A percentile compares a stretch with the other conserved stretches of the same genome.
Evolutionary conservation across 2,329 filamentous ascomycete species (phyloP).

Genomic region (Colletotrichum scovillei): DNA sequence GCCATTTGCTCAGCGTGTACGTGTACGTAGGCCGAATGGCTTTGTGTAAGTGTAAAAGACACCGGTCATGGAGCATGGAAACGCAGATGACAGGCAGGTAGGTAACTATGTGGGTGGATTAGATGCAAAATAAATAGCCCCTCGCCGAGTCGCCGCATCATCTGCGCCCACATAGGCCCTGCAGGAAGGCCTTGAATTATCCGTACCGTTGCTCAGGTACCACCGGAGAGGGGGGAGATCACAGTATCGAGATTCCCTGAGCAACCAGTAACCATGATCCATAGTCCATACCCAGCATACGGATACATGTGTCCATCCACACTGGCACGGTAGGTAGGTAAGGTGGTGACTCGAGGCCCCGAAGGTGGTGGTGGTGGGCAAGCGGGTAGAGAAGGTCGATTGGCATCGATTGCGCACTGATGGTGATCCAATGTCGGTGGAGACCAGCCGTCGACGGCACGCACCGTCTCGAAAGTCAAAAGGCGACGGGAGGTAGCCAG

Average conservation of each 20-base stretch:
- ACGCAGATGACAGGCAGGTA: neutral
- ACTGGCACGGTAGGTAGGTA: neutral
- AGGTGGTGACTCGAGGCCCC: neutral
- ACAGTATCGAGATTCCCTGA: constrained; percentile 10
- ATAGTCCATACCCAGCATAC: neutral
- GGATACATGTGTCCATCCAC: neutral
- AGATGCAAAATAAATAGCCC: constrained; percentile 4
- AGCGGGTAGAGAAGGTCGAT: neutral
- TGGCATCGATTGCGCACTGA: constrained; percentile 25
- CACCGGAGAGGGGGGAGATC: neutral
- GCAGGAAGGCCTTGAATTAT: constrained; percentile 12
- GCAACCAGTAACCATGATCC: constrained; percentile 16
- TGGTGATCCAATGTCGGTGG: constrained; percentile 26
- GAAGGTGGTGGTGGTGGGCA: neutral
- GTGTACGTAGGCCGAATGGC: neutral
- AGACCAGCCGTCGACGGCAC: constrained; percentile 31
- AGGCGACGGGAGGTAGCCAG: constrained; percentile 25
- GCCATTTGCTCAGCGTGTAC: neutral
- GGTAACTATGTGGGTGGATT: neutral
- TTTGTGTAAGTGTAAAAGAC: neutral
- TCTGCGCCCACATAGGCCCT: constrained; percentile 14
- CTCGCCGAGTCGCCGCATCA: constrained; percentile 22
- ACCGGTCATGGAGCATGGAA: constrained; percentile 8
- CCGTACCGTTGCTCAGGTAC: neutral
- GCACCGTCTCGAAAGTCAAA: constrained; percentile 35